Percentiles rank a stretch among this genome's conserved stretches.
Conservation (phyloP, 1,139 yeast species). For the Yamadazyma diospyri region DNA sequence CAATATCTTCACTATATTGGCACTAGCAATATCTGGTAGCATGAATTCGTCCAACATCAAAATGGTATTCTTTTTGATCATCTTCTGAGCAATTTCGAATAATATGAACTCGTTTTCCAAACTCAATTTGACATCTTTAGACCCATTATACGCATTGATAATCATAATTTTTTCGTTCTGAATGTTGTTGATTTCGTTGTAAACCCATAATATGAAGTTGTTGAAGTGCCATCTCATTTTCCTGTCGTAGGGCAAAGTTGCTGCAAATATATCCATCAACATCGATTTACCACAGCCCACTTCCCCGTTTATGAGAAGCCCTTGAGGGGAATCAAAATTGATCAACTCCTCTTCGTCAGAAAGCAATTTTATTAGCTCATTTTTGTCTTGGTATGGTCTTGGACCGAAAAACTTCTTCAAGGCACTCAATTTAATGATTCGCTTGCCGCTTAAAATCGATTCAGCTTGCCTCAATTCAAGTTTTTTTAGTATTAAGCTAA, state of each 20-base stretch:
- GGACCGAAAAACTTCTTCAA: constrained; percentile 21
- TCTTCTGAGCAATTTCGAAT: constrained; percentile 63
- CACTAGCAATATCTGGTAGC: constrained; percentile 71
- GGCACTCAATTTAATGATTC: constrained; percentile 17
- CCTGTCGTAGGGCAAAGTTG: constrained; percentile 57
- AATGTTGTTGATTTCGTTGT: constrained; percentile 55
- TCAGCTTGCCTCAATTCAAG: constrained; percentile 40
- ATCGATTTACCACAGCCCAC: constrained; percentile 77
- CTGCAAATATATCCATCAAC: constrained; percentile 71
- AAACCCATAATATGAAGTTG: constrained; percentile 67
- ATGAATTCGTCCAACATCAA: constrained; percentile 69
- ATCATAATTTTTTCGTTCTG: constrained; percentile 40
- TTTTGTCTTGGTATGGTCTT: constrained; percentile 28
- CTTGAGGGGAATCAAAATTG: constrained; percentile 60
- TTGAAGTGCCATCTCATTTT: constrained; percentile 73
- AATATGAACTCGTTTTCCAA: constrained; percentile 63
- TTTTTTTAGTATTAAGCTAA: constrained; percentile 45
- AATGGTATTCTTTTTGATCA: constrained; percentile 58
- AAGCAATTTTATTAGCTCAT: constrained; percentile 43
- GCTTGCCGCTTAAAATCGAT: constrained; percentile 11
- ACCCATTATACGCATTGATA: constrained; percentile 27
- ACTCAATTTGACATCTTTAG: constrained; percentile 29
- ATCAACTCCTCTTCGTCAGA: constrained; percentile 62
- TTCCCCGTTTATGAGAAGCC: constrained; percentile 64
- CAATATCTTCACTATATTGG: constrained; percentile 60